Evolutionary conservation across 176 grass and related monocot species (phyloP).

Genomic region (Musa beccarii): DNA sequence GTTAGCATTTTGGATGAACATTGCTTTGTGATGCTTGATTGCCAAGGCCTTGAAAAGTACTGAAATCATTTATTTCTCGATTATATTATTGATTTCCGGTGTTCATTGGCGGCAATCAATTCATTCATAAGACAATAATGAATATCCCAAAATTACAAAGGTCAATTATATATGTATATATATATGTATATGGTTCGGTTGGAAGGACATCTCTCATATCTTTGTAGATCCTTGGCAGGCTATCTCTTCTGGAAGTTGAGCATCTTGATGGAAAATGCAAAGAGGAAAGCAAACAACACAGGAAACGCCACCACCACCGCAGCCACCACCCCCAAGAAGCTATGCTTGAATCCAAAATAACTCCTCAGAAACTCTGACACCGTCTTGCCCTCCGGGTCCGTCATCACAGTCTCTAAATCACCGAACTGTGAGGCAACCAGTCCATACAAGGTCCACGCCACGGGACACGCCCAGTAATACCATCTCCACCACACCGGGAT

Average conservation of each 20-base stretch:
- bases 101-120: too few relatives aligned
- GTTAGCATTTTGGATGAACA: background rate
- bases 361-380: conserved; percentile 40
- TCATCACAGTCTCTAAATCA: conserved; percentile 26
- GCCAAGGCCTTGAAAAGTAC: too few relatives aligned
- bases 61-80: too few relatives aligned
- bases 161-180: too few relatives aligned
- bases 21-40: background rate
- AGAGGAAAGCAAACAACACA: conserved; percentile 55
- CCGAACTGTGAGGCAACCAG: conserved; percentile 62
- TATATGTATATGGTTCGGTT: too few relatives aligned
- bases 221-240: too few relatives aligned
- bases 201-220: too few relatives aligned
- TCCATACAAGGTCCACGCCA: conserved; percentile 71
- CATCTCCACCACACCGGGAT: conserved; percentile 84
- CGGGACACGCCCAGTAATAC: conserved; percentile 62
- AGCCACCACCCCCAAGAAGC: conserved; percentile 47
- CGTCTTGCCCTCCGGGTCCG: background rate
- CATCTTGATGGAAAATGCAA: conserved; percentile 49
- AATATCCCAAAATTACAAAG: too few relatives aligned
- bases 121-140: too few relatives aligned
- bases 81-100: too few relatives aligned
- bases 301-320: conserved; percentile 33
- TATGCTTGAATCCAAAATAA: conserved; percentile 48
- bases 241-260: conserved; percentile 82